Conservation (phyloP, 2,329 filamentous ascomycete genomes). For the Aspergillus viridinutans region DNA sequence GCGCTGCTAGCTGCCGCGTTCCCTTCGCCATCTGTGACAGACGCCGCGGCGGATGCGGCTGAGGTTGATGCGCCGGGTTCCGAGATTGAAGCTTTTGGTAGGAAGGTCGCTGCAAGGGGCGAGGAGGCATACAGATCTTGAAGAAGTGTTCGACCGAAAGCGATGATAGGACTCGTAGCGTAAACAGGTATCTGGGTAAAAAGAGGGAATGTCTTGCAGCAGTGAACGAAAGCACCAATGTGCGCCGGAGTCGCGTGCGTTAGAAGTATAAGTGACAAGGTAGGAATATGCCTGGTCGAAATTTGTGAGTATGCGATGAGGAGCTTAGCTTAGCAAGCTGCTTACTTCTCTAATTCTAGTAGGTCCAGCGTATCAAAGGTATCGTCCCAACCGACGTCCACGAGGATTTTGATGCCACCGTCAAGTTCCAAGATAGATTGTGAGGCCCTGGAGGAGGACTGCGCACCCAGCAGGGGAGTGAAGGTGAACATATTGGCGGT, state of each 20-base stretch:
- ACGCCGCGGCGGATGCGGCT: conserved; percentile 28
- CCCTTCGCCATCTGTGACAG: conserved; percentile 24
- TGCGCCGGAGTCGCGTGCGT: conserved; percentile 92
- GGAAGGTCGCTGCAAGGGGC: conserved; percentile 78
- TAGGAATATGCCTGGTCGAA: conserved; percentile 70
- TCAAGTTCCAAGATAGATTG: conserved; percentile 97
- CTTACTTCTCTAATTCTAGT: conserved; percentile 82
- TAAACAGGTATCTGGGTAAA: conserved; percentile 93
- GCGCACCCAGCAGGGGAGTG: conserved; percentile 84
- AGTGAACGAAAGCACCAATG: conserved; percentile 89
- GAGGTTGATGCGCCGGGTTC: conserved; percentile 48
- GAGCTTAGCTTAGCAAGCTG: conserved; percentile 8
- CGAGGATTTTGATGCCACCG: conserved; percentile 89
- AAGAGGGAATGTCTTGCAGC: conserved; percentile 90
- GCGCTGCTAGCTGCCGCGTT: conserved; percentile 30
- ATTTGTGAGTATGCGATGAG: conserved; percentile 8
- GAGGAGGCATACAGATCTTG: conserved; percentile 91
- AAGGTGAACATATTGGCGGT: conserved; percentile 79
- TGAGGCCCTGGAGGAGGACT: conserved; percentile 78
- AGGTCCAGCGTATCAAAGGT: conserved; percentile 78
- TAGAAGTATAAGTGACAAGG: conserved; percentile 86
- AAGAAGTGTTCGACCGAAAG: conserved; percentile 81
- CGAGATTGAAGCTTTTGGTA: conserved; percentile 68
- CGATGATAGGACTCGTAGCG: conserved; percentile 88
- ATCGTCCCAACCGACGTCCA: conserved; percentile 96